Evolutionary conservation across 257 asterid genomes (phyloP), one percentile per base, ranked within the genome.

Genomic region (Solanum microdontum): DNA sequence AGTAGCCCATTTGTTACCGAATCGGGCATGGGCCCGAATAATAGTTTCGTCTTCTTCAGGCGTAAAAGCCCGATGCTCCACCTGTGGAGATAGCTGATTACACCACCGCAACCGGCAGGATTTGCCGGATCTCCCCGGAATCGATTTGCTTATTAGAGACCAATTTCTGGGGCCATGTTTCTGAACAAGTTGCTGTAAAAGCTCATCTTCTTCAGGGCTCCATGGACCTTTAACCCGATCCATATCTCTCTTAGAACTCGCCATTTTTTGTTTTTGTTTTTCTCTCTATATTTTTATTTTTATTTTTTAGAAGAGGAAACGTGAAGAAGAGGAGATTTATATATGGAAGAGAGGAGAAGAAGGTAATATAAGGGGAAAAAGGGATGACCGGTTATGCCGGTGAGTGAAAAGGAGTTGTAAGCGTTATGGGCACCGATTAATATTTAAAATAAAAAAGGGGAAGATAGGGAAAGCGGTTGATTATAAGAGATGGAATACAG

Each of bases 1-100:
- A 87, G 98, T 94, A 83, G 99, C 99, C 99, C 99, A 96, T 88
- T 94, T 95, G 92, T 95, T 96, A 5, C 99, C 99, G 89, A 97
- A 94, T 34, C 90, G 90, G 9, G 98, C 96, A 58, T 94, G 99
- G 30, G 99, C 99, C 74, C 94, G 89, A 30, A 95, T 88, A 24
- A 97, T 97, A 17, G 97, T 92, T 13, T 94, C 94, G 84, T 97
- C 99, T 79, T 96, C 99, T 21, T 95, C 96, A 0, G 95, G 88
- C 4, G 98, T 94, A 73, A 96, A 96, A 60, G 98, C 93, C 39
- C 98, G 92, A 90, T 96, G 99, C 90, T 96, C 96, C 21, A 96
- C 99, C 87, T 95, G 98, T 0, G 99, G 99, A 0, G 98, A 96
- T 40, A 96, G 95, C 94, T 96, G 99, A 92, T 96, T 96, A 90